Evolutionary conservation across 495 filamentous ascomycete genomes (phyloP).

Genomic region (Xylaria cubensis): DNA sequence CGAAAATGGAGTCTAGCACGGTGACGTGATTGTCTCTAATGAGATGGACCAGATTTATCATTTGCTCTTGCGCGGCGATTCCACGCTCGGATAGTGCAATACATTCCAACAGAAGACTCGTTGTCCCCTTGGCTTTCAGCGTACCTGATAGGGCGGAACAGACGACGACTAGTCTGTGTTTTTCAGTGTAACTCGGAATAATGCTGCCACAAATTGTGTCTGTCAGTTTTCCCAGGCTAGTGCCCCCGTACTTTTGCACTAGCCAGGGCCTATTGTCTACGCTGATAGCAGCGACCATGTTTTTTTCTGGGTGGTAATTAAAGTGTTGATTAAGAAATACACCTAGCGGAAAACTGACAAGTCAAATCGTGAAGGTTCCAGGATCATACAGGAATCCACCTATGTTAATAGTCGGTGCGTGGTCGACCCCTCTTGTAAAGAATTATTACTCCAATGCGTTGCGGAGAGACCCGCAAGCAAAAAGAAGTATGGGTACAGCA

Average conservation of each 20-base stretch:
- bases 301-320: neutral
- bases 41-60: constrained; percentile 43
- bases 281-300: constrained; percentile 27
- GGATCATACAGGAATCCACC: constrained; percentile 6
- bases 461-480: constrained; percentile 1
- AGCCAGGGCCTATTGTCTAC: constrained; percentile 44
- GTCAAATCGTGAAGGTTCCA: constrained; percentile 5
- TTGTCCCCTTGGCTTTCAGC: constrained; percentile 44
- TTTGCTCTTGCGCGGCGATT: constrained; percentile 33
- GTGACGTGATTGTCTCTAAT: constrained; percentile 46
- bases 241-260: constrained; percentile 54
- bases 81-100: constrained; percentile 42
- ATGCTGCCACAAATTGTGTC: constrained; percentile 45
- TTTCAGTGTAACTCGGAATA: constrained; percentile 42
- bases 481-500: neutral
- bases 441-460: constrained; percentile 10
- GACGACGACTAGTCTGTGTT: constrained; percentile 46
- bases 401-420: constrained; percentile 15
- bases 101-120: constrained; percentile 44
- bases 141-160: constrained; percentile 44
- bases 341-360: constrained; percentile 1
- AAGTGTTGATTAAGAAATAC: neutral
- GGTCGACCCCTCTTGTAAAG: constrained; percentile 14
- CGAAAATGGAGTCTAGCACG: constrained; percentile 32
- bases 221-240: constrained; percentile 48